Conservation (phyloP, 257 asterid genomes). For the Solanum pinnatisectum region DNA sequence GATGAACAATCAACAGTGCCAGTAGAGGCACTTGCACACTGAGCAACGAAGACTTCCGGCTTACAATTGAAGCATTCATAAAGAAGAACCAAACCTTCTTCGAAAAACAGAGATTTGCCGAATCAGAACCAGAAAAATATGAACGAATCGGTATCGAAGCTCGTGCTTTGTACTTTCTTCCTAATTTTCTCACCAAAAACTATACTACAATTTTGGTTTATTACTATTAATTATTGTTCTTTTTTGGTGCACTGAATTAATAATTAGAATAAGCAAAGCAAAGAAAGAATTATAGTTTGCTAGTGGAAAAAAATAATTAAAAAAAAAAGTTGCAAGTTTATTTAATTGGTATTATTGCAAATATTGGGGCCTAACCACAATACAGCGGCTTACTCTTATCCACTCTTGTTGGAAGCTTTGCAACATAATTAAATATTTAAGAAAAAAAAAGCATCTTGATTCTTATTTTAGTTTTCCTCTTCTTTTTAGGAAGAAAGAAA, state of each 20-base stretch:
- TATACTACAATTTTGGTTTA: not conserved
- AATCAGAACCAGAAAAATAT: conserved; percentile 3
- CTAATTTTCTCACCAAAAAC: not conserved
- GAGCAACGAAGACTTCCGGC: conserved; percentile 68
- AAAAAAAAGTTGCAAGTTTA: not conserved
- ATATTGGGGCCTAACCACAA: conserved; percentile 7
- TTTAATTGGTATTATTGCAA: not conserved
- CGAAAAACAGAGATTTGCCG: conserved; percentile 21
- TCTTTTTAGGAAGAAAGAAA: not conserved
- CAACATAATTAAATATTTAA: not conserved
- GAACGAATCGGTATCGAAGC: not conserved
- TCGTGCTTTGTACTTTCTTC: not conserved
- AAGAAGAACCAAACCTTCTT: conserved; percentile 22
- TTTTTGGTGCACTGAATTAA: not conserved
- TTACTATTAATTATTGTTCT: not conserved
- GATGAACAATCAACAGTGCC: not conserved
- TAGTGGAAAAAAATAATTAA: too few species aligned
- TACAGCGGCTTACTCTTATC: conserved; percentile 25
- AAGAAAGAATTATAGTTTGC: not conserved
- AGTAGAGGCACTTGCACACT: conserved; percentile 30
- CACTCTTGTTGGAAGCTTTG: conserved; percentile 15
- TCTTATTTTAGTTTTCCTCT: not conserved
- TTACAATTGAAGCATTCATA: conserved; percentile 59
- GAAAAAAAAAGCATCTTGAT: not conserved
- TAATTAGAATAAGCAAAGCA: not conserved